phyloP scores from a whole-genome alignment of 192 early-diverging fungal genomes.

The Gryganskiella cystojenkinii region DNA sequence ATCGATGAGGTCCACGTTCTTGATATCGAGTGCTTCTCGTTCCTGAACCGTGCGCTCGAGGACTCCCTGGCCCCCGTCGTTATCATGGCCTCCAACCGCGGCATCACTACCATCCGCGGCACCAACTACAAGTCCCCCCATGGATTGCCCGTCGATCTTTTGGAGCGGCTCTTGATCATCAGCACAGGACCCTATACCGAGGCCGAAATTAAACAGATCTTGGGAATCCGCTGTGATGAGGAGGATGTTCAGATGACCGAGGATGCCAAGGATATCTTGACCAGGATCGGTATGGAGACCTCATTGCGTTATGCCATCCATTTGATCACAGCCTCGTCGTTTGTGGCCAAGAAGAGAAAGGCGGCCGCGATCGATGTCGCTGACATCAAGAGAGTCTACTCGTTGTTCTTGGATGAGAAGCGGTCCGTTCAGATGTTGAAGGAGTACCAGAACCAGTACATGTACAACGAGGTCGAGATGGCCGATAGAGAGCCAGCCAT shows the following conservation, averaged over 20 bases:
- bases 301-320: conserved; percentile 97
- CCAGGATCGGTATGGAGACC: conserved; percentile 91
- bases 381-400: conserved; percentile 95
- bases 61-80: conserved; percentile 97
- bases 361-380: conserved; percentile 90
- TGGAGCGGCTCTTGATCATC: conserved; percentile 96
- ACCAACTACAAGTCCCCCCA: conserved; percentile 97
- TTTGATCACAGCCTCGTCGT: conserved; percentile 92
- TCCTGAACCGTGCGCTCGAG: conserved; percentile 97
- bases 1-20: conserved; percentile 99
- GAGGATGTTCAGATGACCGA: conserved; percentile 95
- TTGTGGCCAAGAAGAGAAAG: conserved; percentile 93
- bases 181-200: conserved; percentile 89
- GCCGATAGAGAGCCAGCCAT: conserved; percentile 49
- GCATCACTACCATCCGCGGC: conserved; percentile 94
- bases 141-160: conserved; percentile 95
- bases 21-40: conserved; percentile 99
- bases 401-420: conserved; percentile 95
- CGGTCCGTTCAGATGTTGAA: conserved; percentile 95
- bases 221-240: conserved; percentile 91
- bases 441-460: conserved; percentile 94
- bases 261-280: conserved; percentile 86
- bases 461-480: conserved; percentile 81
- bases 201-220: conserved; percentile 88
- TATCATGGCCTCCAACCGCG: conserved; percentile 99